Evolutionary conservation across 768 basidiomycete genomes (phyloP).

Genomic region (Antrodiella citrinella): DNA sequence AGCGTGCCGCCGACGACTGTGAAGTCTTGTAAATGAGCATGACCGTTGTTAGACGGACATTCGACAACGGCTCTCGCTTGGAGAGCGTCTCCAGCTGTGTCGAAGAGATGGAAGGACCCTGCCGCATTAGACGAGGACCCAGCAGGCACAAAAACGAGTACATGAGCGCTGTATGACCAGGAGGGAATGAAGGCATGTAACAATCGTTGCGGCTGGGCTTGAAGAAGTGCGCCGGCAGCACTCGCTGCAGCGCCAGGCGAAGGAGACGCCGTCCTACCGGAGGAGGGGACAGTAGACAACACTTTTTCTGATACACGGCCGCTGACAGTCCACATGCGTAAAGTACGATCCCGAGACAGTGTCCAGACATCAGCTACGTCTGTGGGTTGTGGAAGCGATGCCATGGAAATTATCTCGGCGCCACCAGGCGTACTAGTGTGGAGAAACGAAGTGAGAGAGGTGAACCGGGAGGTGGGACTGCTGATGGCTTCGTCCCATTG

Average conservation of each 20-base stretch:
- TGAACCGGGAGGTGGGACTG: constrained; percentile 60
- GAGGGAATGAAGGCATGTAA: constrained; percentile 52
- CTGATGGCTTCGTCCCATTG: constrained; percentile 62
- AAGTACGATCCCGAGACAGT: constrained; percentile 76
- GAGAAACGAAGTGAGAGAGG: constrained; percentile 58
- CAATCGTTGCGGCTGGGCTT: constrained; percentile 53
- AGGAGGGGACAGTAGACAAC: constrained; percentile 30
- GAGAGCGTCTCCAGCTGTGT: constrained; percentile 48
- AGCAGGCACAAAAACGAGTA: constrained; percentile 68
- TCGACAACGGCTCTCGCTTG: constrained; percentile 50
- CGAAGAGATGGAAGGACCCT: constrained; percentile 71
- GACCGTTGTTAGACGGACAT: constrained; percentile 50
- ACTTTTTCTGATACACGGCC: constrained; percentile 62
- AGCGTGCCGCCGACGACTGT: constrained; percentile 42
- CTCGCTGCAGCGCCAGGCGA: constrained; percentile 23
- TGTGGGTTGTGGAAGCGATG: constrained; percentile 68
- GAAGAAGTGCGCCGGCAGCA: constrained; percentile 38
- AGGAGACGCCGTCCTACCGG: constrained; percentile 25
- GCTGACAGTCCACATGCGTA: constrained; percentile 79
- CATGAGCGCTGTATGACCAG: constrained; percentile 27
- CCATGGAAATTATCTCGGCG: constrained; percentile 61
- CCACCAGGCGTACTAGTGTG: constrained; percentile 38
- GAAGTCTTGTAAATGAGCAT: constrained; percentile 76
- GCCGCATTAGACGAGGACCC: constrained; percentile 56
- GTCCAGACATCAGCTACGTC: constrained; percentile 74